Conservation (phyloP, 768 basidiomycete species). For the Termitomyces sp. region DNA sequence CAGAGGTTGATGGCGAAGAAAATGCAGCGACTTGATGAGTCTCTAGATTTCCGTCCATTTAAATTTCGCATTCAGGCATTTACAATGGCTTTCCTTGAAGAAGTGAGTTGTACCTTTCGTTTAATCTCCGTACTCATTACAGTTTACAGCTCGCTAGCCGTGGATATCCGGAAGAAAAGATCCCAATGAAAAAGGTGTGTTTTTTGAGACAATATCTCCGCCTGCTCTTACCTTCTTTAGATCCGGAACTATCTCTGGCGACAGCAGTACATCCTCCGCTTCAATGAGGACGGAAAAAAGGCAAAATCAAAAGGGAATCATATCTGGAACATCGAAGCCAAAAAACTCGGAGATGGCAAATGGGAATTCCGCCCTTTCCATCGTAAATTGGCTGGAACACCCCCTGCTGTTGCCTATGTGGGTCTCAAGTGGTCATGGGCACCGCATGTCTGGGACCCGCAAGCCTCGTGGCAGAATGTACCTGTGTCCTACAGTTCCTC, state of each 20-base stretch:
- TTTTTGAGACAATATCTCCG: background rate
- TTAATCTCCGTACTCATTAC: background rate
- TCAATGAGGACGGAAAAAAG: conserved; percentile 99
- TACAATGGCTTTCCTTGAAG: conserved; percentile 91
- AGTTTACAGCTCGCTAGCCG: conserved; percentile 63
- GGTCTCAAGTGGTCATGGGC: conserved; percentile 85
- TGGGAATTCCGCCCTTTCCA: conserved; percentile 90
- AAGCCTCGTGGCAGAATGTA: conserved; percentile 76
- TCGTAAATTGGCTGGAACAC: conserved; percentile 79
- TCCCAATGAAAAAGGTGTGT: conserved; percentile 92
- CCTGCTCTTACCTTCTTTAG: conserved; percentile 29
- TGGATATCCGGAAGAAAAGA: conserved; percentile 90
- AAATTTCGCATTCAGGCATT: conserved; percentile 99
- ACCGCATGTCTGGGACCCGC: conserved; percentile 96
- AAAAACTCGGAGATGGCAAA: conserved; percentile 62
- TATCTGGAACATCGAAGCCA: conserved; percentile 98
- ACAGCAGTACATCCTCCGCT: conserved; percentile 89
- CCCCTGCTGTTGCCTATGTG: conserved; percentile 76
- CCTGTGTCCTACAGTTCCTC: conserved; percentile 80
- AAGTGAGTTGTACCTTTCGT: conserved; percentile 38
- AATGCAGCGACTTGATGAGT: conserved; percentile 97
- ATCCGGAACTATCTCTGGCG: conserved; percentile 95
- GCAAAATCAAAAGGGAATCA: conserved; percentile 99
- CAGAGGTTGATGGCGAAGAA: conserved; percentile 99
- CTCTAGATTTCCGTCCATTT: conserved; percentile 95